Percentiles rank a stretch among this genome's conserved stretches.
These are phyloP conservation scores for Zygotorulaspora danielsina DNA, from an alignment of 805 yeast genomes.

Conservation along the genomic window DNA sequence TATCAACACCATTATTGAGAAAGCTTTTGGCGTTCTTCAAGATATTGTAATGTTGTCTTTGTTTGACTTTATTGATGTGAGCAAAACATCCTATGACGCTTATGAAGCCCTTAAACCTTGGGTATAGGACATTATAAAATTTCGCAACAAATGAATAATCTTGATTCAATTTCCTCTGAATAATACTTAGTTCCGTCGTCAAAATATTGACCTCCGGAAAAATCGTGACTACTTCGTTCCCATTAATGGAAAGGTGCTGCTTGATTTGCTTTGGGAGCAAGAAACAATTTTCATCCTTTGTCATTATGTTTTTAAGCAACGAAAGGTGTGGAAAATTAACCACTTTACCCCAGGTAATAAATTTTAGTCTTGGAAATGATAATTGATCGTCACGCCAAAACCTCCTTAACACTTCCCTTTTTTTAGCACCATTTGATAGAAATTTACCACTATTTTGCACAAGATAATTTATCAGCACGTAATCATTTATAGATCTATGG, in stretches of 20 bases:
- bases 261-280: conserved; percentile 37
- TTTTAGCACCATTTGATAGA: conserved; percentile 6
- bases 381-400: conserved; percentile 8
- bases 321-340: conserved; percentile 57
- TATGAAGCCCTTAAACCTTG: conserved; percentile 61
- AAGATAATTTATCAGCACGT: conserved; percentile 45
- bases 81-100: conserved; percentile 43
- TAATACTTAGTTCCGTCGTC: conserved; percentile 43
- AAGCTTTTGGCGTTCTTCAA: conserved; percentile 55
- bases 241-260: conserved; percentile 31
- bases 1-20: conserved; percentile 34
- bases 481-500: conserved; percentile 68
- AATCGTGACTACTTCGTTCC: conserved; percentile 56
- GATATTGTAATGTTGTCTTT: conserved; percentile 20
- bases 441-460: conserved; percentile 26
- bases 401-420: conserved; percentile 12
- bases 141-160: conserved; percentile 54
- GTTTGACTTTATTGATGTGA: conserved; percentile 29
- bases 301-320: conserved; percentile 44
- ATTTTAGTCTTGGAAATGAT: conserved; percentile 45
- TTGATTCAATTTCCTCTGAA: conserved; percentile 52
- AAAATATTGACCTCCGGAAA: conserved; percentile 85
- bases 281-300: conserved; percentile 68
- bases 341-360: conserved; percentile 66
- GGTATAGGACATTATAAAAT: conserved; percentile 63